Conservation (phyloP, 2,329 filamentous ascomycete genomes). For the Chrysosporium queenslandicum region DNA sequence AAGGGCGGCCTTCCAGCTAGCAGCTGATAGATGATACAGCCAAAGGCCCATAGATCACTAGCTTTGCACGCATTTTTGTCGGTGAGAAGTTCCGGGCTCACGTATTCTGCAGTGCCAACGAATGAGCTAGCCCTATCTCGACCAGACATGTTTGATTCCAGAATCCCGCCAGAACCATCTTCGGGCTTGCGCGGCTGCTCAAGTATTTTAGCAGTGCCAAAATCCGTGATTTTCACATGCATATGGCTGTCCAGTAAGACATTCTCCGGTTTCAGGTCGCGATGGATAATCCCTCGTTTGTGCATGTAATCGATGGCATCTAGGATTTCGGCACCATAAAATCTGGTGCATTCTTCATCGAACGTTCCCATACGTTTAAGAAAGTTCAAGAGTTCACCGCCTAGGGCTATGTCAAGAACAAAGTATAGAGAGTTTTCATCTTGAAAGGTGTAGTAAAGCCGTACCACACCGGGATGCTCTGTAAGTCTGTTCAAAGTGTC, state of each 20-base stretch:
- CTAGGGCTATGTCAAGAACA: slow-evolving; percentile 84
- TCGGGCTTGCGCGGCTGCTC: slow-evolving; percentile 44
- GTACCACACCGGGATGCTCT: slow-evolving; percentile 91
- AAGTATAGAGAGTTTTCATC: slow-evolving; percentile 95
- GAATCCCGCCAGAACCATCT: slow-evolving; percentile 35
- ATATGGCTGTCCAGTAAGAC: slow-evolving; percentile 89
- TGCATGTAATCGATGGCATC: slow-evolving; percentile 99
- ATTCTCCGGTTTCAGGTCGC: slow-evolving; percentile 94
- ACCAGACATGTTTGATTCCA: slow-evolving; percentile 49
- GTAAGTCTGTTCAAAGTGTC: slow-evolving; percentile 93
- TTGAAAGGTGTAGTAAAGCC: slow-evolving; percentile 97
- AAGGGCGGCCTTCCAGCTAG: slow-evolving; percentile 93
- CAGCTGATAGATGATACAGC: slow-evolving; percentile 94
- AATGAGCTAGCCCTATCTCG: slow-evolving; percentile 80
- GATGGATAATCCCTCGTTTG: slow-evolving; percentile 86
- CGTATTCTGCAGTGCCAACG: slow-evolving; percentile 94
- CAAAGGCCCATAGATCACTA: slow-evolving; percentile 96
- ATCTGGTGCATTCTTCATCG: slow-evolving; percentile 84
- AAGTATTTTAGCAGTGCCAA: slow-evolving; percentile 93
- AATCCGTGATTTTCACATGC: slow-evolving; percentile 98
- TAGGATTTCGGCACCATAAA: slow-evolving; percentile 91
- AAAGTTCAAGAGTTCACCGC: slow-evolving; percentile 82
- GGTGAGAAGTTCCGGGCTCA: slow-evolving; percentile 91
- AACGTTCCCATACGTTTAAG: slow-evolving; percentile 92
- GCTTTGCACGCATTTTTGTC: slow-evolving; percentile 97